Percentiles rank a stretch among this genome's conserved stretches.
Conservation (phyloP, 345 rosid species). For the Linum lewisii region DNA sequence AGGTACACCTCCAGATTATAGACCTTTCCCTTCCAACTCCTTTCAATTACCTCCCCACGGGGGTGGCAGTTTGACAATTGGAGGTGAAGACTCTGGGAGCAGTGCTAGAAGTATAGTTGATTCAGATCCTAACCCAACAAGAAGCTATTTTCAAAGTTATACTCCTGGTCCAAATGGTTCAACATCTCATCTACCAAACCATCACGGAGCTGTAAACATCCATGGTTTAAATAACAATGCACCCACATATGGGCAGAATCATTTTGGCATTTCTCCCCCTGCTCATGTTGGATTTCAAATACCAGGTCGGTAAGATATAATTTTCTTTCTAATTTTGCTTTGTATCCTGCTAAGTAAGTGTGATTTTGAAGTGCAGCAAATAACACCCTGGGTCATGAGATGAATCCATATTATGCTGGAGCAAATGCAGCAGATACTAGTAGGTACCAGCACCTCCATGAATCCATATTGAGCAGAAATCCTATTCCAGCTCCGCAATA, state of each 20-base stretch:
- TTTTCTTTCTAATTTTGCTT: background rate
- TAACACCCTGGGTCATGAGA: conserved; percentile 13
- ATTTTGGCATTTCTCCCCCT: conserved; percentile 7
- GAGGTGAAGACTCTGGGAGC: conserved; percentile 64
- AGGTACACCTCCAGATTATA: conserved; percentile 14
- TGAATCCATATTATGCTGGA: conserved; percentile 15
- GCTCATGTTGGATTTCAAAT: conserved; percentile 13
- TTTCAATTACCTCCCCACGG: conserved; percentile 20
- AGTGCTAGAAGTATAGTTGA: conserved; percentile 66
- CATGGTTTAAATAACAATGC: conserved; percentile 7
- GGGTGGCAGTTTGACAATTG: conserved; percentile 39
- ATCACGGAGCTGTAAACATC: conserved; percentile 32
- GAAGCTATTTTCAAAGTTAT: conserved; percentile 38
- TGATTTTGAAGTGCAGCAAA: conserved; percentile 15
- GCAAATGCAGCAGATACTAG: conserved; percentile 12
- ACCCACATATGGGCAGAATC: conserved; percentile 10
- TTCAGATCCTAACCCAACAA: conserved; percentile 39
- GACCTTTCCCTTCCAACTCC: conserved; percentile 14
- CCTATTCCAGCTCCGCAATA: conserved; percentile 11
- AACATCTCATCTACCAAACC: conserved; percentile 27
- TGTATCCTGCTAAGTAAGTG: conserved; percentile 1
- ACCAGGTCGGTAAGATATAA: conserved; percentile 17
- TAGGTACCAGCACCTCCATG: conserved; percentile 7
- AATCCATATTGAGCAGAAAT: conserved; percentile 19
- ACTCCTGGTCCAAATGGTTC: conserved; percentile 23